Base-by-base conservation (phyloP, 139 green algal species). In the Microglena sp. region DNA sequence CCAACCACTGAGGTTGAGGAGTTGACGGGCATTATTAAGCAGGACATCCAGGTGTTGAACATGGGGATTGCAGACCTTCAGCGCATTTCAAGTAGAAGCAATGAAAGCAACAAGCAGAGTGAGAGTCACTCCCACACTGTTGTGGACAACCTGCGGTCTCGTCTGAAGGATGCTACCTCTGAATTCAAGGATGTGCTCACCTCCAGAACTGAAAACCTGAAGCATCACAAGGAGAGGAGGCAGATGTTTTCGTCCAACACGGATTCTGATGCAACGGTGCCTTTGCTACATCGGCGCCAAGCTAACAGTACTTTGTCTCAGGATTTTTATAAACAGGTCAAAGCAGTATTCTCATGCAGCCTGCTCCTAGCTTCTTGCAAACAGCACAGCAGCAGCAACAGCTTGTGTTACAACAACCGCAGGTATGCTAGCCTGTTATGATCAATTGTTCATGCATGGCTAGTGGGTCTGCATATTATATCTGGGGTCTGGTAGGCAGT, bases 1-100 rank as follows among this genome's bases (percentile, higher is more conserved):
- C 91, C 91, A 0, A 82, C 89, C 22, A 57, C 74, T 33, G 91
- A 98, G 70, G 95, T 99, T 55, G 84, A 92, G 57, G 91, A 97
- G 60, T 76, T 98, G 24, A 95, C 85, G 4, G 76, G 69, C 21
- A 72, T 95, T 55, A 89, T 98, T 59, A 98, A 98, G 75, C 74
- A 87, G 66, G 89, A 95, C 73, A 94, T 95, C 35, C 54, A 72
- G 62, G 77, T 67, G 11, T 70, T 97, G 21, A 97, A 96, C 76
- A 62, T 56, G 27, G 65, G 71, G 5, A 90, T 97, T 27, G 79
- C 79, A 4, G 91, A 97, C 36, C 77, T 87, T 62, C 75, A 83
- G 65, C 66, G 62, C 0, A 0, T 79, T 26, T 79, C 70, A 6
- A 31, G 36, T 22, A 68, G 58, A 4, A 18, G 40, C 1, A 28